Evolutionary conservation across 305 asterid genomes (phyloP), one percentile per base, ranked within the genome.

Genomic region (Fraxinus sp.): DNA sequence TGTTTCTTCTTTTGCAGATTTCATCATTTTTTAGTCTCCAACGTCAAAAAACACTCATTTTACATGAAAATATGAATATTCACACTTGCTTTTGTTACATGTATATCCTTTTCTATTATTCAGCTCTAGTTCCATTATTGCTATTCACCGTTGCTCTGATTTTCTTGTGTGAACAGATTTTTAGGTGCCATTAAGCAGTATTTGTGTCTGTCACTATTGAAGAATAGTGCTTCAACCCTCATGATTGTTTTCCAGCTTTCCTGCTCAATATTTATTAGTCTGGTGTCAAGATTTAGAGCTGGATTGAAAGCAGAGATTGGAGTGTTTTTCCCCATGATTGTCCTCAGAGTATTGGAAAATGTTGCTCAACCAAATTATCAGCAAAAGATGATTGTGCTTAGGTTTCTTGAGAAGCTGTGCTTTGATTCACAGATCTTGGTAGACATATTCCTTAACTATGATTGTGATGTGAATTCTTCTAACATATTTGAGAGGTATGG

Each of bases 251-350:
- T 95, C 93, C 99, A 97, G 95, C 98, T 97, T 84, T 97, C 99
- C 26, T 95, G 99, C 93, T 97, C 99, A 75, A 97, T 97, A 88
- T 97, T 97, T 80, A 90, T 97, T 52, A 97, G 99, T 83, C 89
- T 97, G 86, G 99, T 97, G 37, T 93, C 99, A 83, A 91, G 98
- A 88, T 97, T 97, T 89, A 93, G 99, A 91, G 98, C 97, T 84
- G 99, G 99, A 74, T 86, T 95, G 86, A 97, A 97, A 91, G 98
- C 98, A 83, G 99, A 97, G 87, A 95, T 97, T 86, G 99, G 99
- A 70, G 97, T 97, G 49, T 93, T 93, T 89, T 93, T 92, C 85
- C 98, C 98, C 52, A 92, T 92, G 99, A 97, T 97, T 72, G 97
- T 95, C 75, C 97, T 95, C 35, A 92, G 99, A 84, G 97, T 97